Evolutionary conservation across 2,329 filamentous ascomycete species (phyloP).

Genomic region (Colletotrichum echinochloae): DNA sequence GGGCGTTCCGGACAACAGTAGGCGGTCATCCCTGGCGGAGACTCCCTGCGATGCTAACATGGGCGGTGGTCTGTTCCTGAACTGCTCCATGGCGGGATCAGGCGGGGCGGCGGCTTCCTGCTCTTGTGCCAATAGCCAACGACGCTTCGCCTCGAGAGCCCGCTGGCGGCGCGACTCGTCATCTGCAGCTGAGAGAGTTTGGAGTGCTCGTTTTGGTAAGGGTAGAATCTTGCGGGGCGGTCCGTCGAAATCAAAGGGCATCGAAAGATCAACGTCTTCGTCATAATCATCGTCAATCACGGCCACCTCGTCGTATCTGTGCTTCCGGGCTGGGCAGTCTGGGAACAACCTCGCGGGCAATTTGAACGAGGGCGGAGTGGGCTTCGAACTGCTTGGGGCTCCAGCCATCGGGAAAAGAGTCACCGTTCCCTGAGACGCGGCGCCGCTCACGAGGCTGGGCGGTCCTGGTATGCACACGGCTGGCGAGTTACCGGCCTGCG

Average conservation of each 20-base stretch:
- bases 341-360: background rate
- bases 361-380: background rate
- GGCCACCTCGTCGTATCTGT: background rate
- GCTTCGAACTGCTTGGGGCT: background rate
- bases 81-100: background rate
- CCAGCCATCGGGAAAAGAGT: background rate
- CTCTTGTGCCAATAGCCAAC: background rate
- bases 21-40: background rate
- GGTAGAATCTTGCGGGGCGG: background rate
- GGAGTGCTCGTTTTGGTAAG: background rate
- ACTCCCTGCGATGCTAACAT: background rate
- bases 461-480: background rate
- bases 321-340: background rate
- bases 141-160: background rate
- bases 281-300: background rate
- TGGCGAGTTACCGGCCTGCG: background rate
- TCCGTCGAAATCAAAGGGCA: background rate
- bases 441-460: background rate
- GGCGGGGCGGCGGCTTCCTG: background rate
- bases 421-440: background rate
- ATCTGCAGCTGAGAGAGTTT: background rate
- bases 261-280: background rate
- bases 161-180: background rate
- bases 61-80: background rate
- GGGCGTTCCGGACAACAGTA: background rate